These are phyloP conservation scores for Camillea tinctor DNA, from an alignment of 2,329 filamentous ascomycete genomes.

Conservation along the genomic window DNA sequence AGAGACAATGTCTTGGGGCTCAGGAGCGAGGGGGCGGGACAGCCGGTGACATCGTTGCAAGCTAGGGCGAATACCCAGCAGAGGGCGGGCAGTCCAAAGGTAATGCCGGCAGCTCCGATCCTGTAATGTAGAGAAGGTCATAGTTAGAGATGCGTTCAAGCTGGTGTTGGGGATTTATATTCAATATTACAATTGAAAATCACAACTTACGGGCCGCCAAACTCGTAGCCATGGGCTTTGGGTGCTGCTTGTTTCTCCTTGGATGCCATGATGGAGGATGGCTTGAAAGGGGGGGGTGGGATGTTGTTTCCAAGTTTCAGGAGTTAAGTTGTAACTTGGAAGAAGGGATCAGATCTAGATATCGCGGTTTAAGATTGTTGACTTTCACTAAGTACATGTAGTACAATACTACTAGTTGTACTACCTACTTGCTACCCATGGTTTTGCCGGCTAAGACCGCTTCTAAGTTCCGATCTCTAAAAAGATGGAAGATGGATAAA, in stretches of 20 bases:
- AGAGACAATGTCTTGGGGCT: slow-evolving; percentile 69
- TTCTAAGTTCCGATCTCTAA: too few relatives aligned
- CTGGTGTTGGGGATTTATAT: too few relatives aligned
- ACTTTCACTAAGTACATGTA: too few relatives aligned
- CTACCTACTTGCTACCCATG: too few relatives aligned
- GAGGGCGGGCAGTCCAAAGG: slow-evolving; percentile 74
- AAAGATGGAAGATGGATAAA: too few relatives aligned
- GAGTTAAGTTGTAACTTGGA: background rate
- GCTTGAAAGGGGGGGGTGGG: background rate
- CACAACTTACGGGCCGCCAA: slow-evolving; percentile 45
- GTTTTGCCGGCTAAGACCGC: too few relatives aligned
- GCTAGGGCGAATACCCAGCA: slow-evolving; percentile 77
- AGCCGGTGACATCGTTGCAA: slow-evolving; percentile 90
- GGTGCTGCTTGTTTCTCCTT: slow-evolving; percentile 16
- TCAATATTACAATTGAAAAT: too few relatives aligned
- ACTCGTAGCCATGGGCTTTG: slow-evolving; percentile 40
- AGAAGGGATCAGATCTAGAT: too few relatives aligned
- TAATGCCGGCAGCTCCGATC: slow-evolving; percentile 49
- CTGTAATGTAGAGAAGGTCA: slow-evolving; percentile 3
- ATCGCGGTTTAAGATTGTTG: too few relatives aligned
- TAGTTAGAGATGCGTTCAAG: background rate
- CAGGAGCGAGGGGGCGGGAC: slow-evolving; percentile 79
- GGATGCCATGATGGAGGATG: slow-evolving; percentile 41
- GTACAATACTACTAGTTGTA: too few relatives aligned
- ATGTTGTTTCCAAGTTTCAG: background rate